Evolutionary conservation across 2,329 filamentous ascomycete species (phyloP), one percentile per base, ranked within the genome.

Genomic region (Ceratocystis cubensis): DNA sequence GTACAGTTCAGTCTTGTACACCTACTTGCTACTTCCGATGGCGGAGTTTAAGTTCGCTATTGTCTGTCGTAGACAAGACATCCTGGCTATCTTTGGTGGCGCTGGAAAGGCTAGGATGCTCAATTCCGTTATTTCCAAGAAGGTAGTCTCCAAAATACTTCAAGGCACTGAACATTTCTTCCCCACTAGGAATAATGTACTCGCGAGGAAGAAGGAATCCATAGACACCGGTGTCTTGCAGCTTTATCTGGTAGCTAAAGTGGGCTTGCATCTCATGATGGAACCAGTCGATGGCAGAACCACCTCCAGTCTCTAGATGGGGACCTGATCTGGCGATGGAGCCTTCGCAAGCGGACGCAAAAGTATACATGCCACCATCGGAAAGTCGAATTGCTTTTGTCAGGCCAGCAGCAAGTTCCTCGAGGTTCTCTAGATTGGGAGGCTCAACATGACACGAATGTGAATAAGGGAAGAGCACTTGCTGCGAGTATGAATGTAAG

Each of bases 401-500:
- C 33, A 99, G 81, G 30, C 92, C 93, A 66, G 91, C 82, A 1
- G 87, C 94, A 20, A 97, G 82, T 75, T 99, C 94, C 75, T 96
- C 85, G 1, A 99, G 82, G 71, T 95, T 96, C 76, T 99, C 94
- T 17, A 94, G 79, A 46, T 91, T 91, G 0, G 93, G 92, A 13
- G 94, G 93, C 33, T 86, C 79, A 4, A 83, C 80, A 5, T 80
- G 78, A 78, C 94, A 99, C 13, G 89, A 89, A 76, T 90, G 96
- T 4, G 89, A 87, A 74, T 92, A 97, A 0, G 94, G 94, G 73
- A 94, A 96, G 7, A 97, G 81, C 25, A 99, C 87, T 75, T 96
- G 89, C 76, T 99, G 92, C 0, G 91, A 95, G 75, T 97, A 99
- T 1, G 90, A 93, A 76, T 99, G 94, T 30, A 97, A 80, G 74